phyloP scores from a whole-genome alignment of 2,329 filamentous ascomycete genomes.

The Alternaria gansuensis region DNA sequence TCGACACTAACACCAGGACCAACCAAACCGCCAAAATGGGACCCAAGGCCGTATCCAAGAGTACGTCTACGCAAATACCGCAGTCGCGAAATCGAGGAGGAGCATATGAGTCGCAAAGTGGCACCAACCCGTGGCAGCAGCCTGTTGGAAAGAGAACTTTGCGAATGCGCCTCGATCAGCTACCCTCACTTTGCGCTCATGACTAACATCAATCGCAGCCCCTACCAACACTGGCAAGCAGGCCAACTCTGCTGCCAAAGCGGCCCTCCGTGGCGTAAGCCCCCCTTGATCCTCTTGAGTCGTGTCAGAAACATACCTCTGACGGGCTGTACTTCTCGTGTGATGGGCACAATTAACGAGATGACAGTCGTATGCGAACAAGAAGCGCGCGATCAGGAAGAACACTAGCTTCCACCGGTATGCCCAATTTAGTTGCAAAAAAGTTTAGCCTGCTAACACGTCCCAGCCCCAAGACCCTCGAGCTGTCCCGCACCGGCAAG shows the following conservation, averaged over 20 bases:
- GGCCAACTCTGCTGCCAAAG: constrained; percentile 94
- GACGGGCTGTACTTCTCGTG: constrained; percentile 60
- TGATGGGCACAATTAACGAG: constrained; percentile 52
- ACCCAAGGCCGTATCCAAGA: constrained; percentile 52
- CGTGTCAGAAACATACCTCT: constrained; percentile 63
- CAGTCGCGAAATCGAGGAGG: constrained; percentile 23
- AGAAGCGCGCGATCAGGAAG: constrained; percentile 89
- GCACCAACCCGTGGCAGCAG: constrained; percentile 19
- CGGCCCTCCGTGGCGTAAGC: constrained; percentile 92
- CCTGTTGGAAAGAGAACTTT: constrained; percentile 26
- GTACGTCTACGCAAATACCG: constrained; percentile 37
- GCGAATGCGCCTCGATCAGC: constrained; percentile 37
- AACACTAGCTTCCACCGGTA: constrained; percentile 92
- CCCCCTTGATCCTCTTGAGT: constrained; percentile 53
- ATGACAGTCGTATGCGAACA: constrained; percentile 75
- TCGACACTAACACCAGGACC: constrained; percentile 49
- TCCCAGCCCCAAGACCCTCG: constrained; percentile 83
- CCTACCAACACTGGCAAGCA: constrained; percentile 73
- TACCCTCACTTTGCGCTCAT: constrained; percentile 16
- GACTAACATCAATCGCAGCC: constrained; percentile 50
- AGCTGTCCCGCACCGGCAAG: constrained; percentile 88
- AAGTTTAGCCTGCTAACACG: constrained; percentile 12
- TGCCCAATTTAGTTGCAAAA: neutral
- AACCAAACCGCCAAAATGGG: constrained; percentile 52
- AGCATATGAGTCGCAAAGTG: constrained; percentile 19